Base-by-base conservation (phyloP, 495 filamentous ascomycete species). In the Aspergillus haitiensis region DNA sequence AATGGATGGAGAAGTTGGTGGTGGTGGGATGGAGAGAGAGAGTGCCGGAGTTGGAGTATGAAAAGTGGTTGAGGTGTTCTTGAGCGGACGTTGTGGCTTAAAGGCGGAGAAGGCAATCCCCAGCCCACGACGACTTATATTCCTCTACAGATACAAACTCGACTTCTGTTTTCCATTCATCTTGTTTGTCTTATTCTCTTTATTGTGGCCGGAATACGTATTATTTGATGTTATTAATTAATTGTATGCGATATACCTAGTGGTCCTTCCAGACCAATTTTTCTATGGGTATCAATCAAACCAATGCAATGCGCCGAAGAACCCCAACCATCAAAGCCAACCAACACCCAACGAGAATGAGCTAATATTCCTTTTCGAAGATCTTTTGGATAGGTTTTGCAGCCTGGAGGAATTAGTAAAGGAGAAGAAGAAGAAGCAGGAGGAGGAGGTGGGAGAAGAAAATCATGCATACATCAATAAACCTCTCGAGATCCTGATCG, bases 401-500 rank as follows among this genome's bases (percentile, higher is more conserved):
- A 27, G 89, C 89, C 89, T 92, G 52, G 4, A 48, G 8, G 18
- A 27, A 42, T 63, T 63, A 62, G 62, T 42, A 37, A 51, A 44
- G 15, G 10, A 4, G 7, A 34, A 35, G 44, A 6, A n/a, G 36
- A 7, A 2, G 15, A 57, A 31, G 18, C 11, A 15, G 31, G 11
- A 31, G 6, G 45, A 34, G 18, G 21, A 3, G 21, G 3, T 27
- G 21, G 21, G n/a, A n/a, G n/a, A n/a, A n/a, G n/a, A n/a, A n/a
- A n/a, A 27, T 3, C 37, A 44, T 27, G 67, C 72, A 44, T 72
- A 79, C 74, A 67, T 93, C 90, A 63, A 96, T 90, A 66, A 96
- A 96, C 66, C 90, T 90, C 75, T 96, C 92, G 63, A 96, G 76
- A 69, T 95, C 89, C 73, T 89, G 86, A 66, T 96, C 93, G 37